Conservation (phyloP, 345 rosid species). For the Dipteronia sinensis region DNA sequence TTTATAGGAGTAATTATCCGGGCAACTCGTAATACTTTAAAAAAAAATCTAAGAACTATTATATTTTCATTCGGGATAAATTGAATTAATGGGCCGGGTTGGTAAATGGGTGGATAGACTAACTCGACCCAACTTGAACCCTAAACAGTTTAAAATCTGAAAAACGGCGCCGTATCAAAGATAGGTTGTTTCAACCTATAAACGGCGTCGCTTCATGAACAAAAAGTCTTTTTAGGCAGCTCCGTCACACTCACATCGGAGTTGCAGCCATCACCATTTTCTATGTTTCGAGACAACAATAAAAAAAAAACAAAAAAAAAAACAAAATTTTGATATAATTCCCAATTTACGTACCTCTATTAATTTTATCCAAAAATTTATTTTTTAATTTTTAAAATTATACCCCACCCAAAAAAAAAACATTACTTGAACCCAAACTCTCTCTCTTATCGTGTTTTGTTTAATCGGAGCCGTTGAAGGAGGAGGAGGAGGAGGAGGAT, state of each 20-base stretch:
- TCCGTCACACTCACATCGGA: conserved; percentile 17
- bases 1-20: too few relatives aligned
- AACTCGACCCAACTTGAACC: neutral
- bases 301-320: too few relatives aligned
- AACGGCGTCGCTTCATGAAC: neutral
- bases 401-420: neutral
- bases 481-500: conserved; percentile 17
- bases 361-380: too few relatives aligned
- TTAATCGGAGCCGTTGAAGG: conserved; percentile 20
- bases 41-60: too few relatives aligned
- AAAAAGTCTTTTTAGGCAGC: neutral
- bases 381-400: neutral
- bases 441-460: neutral
- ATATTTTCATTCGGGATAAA: too few relatives aligned
- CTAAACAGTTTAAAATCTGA: neutral
- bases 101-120: too few relatives aligned
- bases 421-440: neutral
- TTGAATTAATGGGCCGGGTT: too few relatives aligned
- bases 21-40: too few relatives aligned
- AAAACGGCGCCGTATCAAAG: neutral
- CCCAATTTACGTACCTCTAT: too few relatives aligned
- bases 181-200: neutral
- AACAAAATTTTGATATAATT: too few relatives aligned
- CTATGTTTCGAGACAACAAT: neutral
- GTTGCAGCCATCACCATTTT: conserved; percentile 15